These are phyloP conservation scores for Hyaloscypha variabilis DNA, from an alignment of 495 filamentous ascomycete genomes.

Conservation along the genomic window DNA sequence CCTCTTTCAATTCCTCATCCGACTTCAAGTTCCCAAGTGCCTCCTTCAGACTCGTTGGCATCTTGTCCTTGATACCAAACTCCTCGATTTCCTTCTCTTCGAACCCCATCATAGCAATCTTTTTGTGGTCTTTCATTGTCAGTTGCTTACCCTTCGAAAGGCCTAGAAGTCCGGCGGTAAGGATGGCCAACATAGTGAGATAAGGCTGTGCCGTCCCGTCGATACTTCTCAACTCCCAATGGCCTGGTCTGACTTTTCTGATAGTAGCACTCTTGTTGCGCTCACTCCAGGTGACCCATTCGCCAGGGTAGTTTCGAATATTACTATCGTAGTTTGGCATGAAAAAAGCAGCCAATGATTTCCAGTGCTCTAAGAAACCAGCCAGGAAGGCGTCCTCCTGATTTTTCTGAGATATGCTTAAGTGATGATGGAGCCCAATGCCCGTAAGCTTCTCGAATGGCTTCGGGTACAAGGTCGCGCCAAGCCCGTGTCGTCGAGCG, in stretches of 20 bases:
- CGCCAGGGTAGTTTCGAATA: constrained; percentile 65
- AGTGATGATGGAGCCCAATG: constrained; percentile 66
- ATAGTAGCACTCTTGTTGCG: constrained; percentile 71
- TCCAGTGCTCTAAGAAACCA: constrained; percentile 63
- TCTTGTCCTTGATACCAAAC: constrained; percentile 52
- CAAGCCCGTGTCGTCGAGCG: constrained; percentile 58
- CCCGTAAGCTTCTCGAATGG: constrained; percentile 60
- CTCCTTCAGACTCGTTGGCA: constrained; percentile 54
- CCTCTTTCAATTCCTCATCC: constrained; percentile 42
- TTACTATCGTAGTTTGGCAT: constrained; percentile 61
- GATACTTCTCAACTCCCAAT: constrained; percentile 70
- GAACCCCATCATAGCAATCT: constrained; percentile 52
- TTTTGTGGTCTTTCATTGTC: constrained; percentile 52
- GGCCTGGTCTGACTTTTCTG: constrained; percentile 56
- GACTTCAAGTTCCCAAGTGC: constrained; percentile 50
- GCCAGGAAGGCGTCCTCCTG: constrained; percentile 54
- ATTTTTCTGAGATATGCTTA: constrained; percentile 59
- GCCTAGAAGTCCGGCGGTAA: constrained; percentile 65
- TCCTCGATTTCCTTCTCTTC: constrained; percentile 47
- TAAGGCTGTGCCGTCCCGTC: constrained; percentile 76
- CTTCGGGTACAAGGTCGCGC: constrained; percentile 74
- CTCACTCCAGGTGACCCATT: constrained; percentile 72
- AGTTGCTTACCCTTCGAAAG: constrained; percentile 47
- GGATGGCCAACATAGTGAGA: constrained; percentile 62
- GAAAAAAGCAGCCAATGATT: constrained; percentile 61